phyloP scores from a whole-genome alignment of 2,329 filamentous ascomycete species.

The Claviceps digitariae region DNA sequence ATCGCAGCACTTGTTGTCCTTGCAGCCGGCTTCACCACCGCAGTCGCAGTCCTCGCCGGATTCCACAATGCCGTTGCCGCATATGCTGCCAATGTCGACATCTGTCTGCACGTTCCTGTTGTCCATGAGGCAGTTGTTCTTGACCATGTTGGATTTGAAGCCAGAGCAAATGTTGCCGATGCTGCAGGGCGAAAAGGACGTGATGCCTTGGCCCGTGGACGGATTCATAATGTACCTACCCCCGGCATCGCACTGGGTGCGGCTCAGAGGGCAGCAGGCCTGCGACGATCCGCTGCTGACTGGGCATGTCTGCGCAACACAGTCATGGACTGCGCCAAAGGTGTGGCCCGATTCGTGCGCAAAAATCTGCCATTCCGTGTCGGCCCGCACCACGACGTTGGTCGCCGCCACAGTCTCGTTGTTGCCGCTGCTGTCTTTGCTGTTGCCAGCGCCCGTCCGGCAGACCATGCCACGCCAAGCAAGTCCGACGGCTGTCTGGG shows the following conservation, averaged over 20 bases:
- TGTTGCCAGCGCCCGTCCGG: constrained; percentile 40
- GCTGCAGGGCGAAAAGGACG: constrained; percentile 71
- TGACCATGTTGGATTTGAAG: constrained; percentile 58
- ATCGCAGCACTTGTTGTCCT: constrained; percentile 69
- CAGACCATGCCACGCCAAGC: constrained; percentile 91
- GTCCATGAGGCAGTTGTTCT: constrained; percentile 63
- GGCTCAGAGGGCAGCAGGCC: constrained; percentile 67
- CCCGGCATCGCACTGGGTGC: constrained; percentile 55
- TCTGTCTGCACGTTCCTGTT: constrained; percentile 76
- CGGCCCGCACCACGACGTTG: constrained; percentile 77
- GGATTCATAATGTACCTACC: constrained; percentile 94
- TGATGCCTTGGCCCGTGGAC: constrained; percentile 60
- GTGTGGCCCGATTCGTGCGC: constrained; percentile 91
- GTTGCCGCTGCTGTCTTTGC: constrained; percentile 31
- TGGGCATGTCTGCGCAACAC: constrained; percentile 56
- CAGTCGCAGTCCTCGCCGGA: constrained; percentile 92
- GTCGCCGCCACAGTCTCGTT: constrained; percentile 69
- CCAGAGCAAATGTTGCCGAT: constrained; percentile 91
- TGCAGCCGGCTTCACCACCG: constrained; percentile 61
- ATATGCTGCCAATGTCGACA: constrained; percentile 69
- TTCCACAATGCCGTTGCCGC: constrained; percentile 96
- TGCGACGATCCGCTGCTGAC: constrained; percentile 33
- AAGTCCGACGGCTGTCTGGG: constrained; percentile 72
- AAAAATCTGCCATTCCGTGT: constrained; percentile 87
- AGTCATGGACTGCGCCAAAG: constrained; percentile 93